Evolutionary conservation across 2,329 filamentous ascomycete species (phyloP).

Genomic region (Diaporthe eres): DNA sequence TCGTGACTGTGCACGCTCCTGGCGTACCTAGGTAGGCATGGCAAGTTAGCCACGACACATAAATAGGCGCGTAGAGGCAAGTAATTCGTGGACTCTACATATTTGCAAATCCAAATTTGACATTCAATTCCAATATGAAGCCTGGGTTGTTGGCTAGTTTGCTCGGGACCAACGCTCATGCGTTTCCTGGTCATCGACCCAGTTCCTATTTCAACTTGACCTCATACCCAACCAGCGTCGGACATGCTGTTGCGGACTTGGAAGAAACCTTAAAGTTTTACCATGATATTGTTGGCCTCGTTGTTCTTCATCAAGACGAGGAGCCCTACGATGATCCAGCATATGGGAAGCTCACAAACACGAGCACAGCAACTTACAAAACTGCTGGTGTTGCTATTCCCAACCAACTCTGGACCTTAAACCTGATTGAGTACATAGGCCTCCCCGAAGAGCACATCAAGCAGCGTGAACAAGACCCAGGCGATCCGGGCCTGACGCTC

Average conservation of each 20-base stretch:
- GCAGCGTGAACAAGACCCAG: constrained; percentile 8
- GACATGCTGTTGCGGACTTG: neutral
- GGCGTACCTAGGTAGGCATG: no score
- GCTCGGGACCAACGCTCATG: no score
- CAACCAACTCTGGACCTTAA: constrained; percentile 2
- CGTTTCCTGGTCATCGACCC: neutral
- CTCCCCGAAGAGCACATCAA: neutral
- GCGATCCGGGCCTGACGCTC: constrained; percentile 9
- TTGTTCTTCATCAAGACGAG: neutral
- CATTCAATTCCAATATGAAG: neutral
- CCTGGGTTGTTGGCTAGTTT: neutral
- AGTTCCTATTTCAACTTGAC: neutral
- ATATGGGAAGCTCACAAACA: neutral
- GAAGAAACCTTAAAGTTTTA: neutral
- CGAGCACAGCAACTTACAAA: neutral
- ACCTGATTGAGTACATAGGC: constrained; percentile 9
- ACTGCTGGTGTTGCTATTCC: neutral
- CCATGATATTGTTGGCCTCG: neutral
- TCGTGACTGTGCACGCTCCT: no score
- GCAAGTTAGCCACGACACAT: neutral
- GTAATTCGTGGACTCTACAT: neutral
- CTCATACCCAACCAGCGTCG: constrained; percentile 5
- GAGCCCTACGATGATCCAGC: neutral
- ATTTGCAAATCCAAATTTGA: neutral
- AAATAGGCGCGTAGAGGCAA: neutral